Evolutionary conservation across 23 red algal species (phyloP), one percentile per base, ranked within the genome.

Genomic region (Cyanidioschyzon merolae): DNA sequence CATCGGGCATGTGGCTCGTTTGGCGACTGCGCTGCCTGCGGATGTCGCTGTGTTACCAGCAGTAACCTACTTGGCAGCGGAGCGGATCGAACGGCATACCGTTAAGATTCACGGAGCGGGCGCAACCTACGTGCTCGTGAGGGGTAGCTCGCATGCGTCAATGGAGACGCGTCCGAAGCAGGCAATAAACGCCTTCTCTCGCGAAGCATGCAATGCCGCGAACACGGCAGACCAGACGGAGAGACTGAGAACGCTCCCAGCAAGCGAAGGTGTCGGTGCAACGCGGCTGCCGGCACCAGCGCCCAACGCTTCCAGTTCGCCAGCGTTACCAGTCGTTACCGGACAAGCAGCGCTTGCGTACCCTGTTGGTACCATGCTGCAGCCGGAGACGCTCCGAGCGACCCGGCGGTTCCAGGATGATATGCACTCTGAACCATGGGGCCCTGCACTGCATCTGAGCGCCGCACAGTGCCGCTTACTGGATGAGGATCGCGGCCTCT

Each of bases 51-150:
- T 71, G 29, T 32, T 25, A 7, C 63, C 21, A 27, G 63, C 63
- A 35, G 63, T 71, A 27, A 71, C 63, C 12, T 71, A 71, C 32
- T 3, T 25, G 63, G 63, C 63, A 35, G 63, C 32, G 63, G 63
- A 71, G 29, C 63, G 63, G 3, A 3, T 25, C 12, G 21, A 7
- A 35, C 12, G 12, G 12, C 7, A 25, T 7, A 32, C 12, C 2
- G 32, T 71, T 3, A 3, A 32, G 29, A 12, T 25, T 7, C 63
- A 71, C 30, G 63, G 63, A 7, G 16, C 12, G 12, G 63, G 63
- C 29, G 63, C 21, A 25, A 71, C 63, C 2, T 35, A 71, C 29
- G 29, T 71, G 12, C 63, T 71, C 12, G 32, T 15, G 30, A 54
- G 21, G 45, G 45, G 45, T 7, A 54, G 21, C 45, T 21, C 45